phyloP scores from a whole-genome alignment of 345 rosid genomes.

The Populus alba region DNA sequence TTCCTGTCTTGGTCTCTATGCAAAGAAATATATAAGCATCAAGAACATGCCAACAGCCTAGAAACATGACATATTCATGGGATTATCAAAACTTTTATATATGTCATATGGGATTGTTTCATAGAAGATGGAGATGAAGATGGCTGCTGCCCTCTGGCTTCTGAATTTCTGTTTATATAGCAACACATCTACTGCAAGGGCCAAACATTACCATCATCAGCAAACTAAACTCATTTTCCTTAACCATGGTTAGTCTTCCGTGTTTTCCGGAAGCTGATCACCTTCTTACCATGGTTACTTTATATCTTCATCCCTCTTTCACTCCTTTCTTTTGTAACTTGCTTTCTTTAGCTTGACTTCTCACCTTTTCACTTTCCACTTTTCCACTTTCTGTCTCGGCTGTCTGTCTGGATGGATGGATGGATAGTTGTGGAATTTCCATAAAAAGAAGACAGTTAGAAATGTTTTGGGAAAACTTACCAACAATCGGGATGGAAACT shows the following conservation, averaged over 20 bases:
- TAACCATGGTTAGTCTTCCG: slow-evolving; percentile 53
- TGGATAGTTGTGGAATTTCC: no score
- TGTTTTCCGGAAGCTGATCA: slow-evolving; percentile 19
- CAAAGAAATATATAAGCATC: neutral
- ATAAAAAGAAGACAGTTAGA: no score
- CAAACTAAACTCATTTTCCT: slow-evolving; percentile 24
- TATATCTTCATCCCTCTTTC: slow-evolving; percentile 43
- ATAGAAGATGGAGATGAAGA: neutral
- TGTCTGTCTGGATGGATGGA: no score
- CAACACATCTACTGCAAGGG: neutral
- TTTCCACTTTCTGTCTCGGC: no score
- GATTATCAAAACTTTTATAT: neutral
- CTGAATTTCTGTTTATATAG: slow-evolving; percentile 22
- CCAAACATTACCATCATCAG: slow-evolving; percentile 9
- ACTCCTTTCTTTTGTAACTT: slow-evolving; percentile 1
- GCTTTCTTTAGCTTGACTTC: neutral
- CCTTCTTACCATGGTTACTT: slow-evolving; percentile 58
- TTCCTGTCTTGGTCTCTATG: neutral
- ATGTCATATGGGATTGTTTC: neutral
- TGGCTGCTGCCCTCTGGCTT: slow-evolving; percentile 4
- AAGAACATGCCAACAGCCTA: neutral
- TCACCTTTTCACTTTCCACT: no score
- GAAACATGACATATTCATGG: neutral
- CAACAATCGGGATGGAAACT: no score
- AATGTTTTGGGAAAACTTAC: no score